phyloP scores from a whole-genome alignment of 345 rosid genomes.

The Hypericum perforatum region DNA sequence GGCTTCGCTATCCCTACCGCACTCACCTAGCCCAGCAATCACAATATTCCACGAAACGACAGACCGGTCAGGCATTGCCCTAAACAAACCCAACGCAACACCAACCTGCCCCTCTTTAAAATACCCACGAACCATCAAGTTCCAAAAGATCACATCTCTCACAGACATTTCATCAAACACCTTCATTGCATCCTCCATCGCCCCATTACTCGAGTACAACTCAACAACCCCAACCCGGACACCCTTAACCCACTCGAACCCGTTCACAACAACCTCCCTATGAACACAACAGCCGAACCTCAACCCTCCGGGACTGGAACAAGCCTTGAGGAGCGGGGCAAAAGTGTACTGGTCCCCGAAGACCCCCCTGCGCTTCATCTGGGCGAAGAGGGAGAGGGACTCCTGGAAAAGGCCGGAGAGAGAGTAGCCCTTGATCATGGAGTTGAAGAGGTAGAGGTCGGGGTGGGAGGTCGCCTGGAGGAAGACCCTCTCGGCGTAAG shows the following conservation, averaged over 20 bases:
- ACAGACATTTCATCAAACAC: slow-evolving; percentile 53
- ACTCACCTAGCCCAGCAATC: slow-evolving; percentile 45
- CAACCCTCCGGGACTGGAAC: slow-evolving; percentile 28
- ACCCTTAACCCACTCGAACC: slow-evolving; percentile 40
- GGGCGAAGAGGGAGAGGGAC: slow-evolving; percentile 35
- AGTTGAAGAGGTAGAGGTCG: slow-evolving; percentile 42
- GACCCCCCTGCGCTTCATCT: slow-evolving; percentile 41
- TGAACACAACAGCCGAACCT: slow-evolving; percentile 38
- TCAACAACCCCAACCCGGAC: slow-evolving; percentile 51
- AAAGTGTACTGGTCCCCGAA: slow-evolving; percentile 64
- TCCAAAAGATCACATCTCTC: slow-evolving; percentile 51
- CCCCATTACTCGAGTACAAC: slow-evolving; percentile 29
- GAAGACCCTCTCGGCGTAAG: slow-evolving; percentile 40
- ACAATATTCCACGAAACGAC: slow-evolving; percentile 62
- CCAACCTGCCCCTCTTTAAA: slow-evolving; percentile 45
- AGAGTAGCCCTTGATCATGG: slow-evolving; percentile 59
- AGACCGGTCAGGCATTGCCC: slow-evolving; percentile 45
- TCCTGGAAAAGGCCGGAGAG: slow-evolving; percentile 36
- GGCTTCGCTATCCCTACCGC: slow-evolving; percentile 52
- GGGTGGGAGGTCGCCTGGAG: slow-evolving; percentile 34
- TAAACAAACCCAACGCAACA: slow-evolving; percentile 38
- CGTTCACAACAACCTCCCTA: slow-evolving; percentile 38
- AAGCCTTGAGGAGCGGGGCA: slow-evolving; percentile 60
- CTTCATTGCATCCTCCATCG: slow-evolving; percentile 45
- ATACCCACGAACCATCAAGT: slow-evolving; percentile 55